Conservation (phyloP, 2,329 filamentous ascomycete species). For the Ophiosphaerella korrae region DNA sequence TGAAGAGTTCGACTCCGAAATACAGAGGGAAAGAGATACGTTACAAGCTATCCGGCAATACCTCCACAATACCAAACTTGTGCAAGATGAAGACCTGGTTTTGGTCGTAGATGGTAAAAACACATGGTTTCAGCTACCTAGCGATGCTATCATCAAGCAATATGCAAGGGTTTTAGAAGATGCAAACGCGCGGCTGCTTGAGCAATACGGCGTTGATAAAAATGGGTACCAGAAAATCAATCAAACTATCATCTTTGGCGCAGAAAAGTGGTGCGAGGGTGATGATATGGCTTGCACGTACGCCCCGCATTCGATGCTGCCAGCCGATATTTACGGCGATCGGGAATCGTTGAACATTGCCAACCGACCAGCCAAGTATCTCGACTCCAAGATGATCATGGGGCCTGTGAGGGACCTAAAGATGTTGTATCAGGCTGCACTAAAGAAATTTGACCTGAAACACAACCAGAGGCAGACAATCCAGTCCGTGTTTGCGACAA, state of each 20-base stretch:
- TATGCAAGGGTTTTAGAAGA: slow-evolving; percentile 63
- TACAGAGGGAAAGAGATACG: slow-evolving; percentile 51
- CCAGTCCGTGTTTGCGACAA: slow-evolving; percentile 55
- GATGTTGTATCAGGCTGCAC: slow-evolving; percentile 52
- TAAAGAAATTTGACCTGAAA: slow-evolving; percentile 43
- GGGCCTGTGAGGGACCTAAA: slow-evolving; percentile 58
- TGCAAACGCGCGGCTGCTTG: slow-evolving; percentile 58
- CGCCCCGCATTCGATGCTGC: slow-evolving; percentile 58
- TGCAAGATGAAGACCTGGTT: slow-evolving; percentile 64
- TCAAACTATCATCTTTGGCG: slow-evolving; percentile 62
- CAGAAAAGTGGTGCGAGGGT: slow-evolving; percentile 59
- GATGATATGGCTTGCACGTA: slow-evolving; percentile 58
- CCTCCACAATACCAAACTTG: slow-evolving; percentile 53
- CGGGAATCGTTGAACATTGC: slow-evolving; percentile 45
- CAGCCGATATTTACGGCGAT: slow-evolving; percentile 55
- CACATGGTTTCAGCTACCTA: slow-evolving; percentile 68
- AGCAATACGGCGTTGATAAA: slow-evolving; percentile 53
- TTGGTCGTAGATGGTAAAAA: slow-evolving; percentile 68
- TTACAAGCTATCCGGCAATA: slow-evolving; percentile 55
- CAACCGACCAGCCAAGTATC: slow-evolving; percentile 46
- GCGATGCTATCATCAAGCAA: slow-evolving; percentile 65
- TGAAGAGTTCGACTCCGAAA: slow-evolving; percentile 19
- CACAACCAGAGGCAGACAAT: slow-evolving; percentile 42
- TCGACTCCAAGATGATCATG: slow-evolving; percentile 57
- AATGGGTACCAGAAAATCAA: slow-evolving; percentile 42